A percentile compares a stretch with the other conserved stretches of the same genome.
These are phyloP conservation scores for Eucalyptus caleyi DNA, from an alignment of 345 rosid species.

Conservation along the genomic window DNA sequence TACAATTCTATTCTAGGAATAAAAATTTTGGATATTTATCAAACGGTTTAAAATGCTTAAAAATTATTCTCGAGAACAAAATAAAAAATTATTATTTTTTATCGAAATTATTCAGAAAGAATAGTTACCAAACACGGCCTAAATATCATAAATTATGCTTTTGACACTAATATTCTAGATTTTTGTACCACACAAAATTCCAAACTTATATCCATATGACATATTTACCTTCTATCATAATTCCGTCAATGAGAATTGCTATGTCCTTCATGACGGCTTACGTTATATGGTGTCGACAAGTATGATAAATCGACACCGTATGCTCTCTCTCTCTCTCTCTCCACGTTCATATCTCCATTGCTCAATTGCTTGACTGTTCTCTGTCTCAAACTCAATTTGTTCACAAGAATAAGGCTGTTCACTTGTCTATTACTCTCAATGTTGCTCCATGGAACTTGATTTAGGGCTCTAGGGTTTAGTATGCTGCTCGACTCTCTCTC, in stretches of 20 bases:
- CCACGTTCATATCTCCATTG: neutral
- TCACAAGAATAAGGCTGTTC: neutral
- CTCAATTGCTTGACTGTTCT: neutral
- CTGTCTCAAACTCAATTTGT: neutral
- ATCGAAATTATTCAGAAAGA: too few relatives aligned
- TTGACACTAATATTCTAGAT: fast-evolving
- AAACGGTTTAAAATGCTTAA: too few relatives aligned
- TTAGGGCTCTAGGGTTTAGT: neutral
- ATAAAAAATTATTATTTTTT: too few relatives aligned
- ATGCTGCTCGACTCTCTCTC: neutral
- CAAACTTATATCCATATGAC: fast-evolving
- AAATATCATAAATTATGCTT: neutral
- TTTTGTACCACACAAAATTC: neutral
- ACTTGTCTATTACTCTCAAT: neutral
- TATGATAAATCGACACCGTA: neutral
- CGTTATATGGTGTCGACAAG: too few relatives aligned
- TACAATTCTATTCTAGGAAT: too few relatives aligned
- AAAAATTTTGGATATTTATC: too few relatives aligned
- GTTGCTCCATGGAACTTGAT: neutral
- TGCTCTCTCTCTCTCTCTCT: neutral
- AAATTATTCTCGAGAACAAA: too few relatives aligned
- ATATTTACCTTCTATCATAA: neutral
- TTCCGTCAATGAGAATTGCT: neutral
- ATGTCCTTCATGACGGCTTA: fast-evolving
- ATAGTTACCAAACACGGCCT: too few relatives aligned